Percentiles rank a stretch among this genome's conserved stretches.
Evolutionary conservation across 805 yeast species (phyloP).

Genomic region (Kregervanrija delftensis): DNA sequence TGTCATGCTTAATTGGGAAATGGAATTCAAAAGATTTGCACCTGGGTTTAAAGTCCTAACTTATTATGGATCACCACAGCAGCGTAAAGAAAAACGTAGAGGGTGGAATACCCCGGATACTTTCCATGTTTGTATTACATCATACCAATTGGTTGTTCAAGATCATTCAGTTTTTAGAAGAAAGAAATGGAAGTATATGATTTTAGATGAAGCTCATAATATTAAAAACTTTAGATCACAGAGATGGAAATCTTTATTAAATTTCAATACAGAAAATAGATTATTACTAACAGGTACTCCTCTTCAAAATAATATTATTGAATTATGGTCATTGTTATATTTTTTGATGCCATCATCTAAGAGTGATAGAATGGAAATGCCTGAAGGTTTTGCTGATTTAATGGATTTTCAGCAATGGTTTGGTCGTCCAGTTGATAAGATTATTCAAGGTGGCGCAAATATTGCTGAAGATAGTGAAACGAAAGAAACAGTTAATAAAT

Average conservation of each 20-base stretch:
- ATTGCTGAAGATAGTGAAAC: conserved; percentile 67
- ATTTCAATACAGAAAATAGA: conserved; percentile 88
- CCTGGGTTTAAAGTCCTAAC: conserved; percentile 96
- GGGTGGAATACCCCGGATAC: conserved; percentile 98
- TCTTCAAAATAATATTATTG: conserved; percentile 88
- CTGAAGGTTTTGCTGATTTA: conserved; percentile 92
- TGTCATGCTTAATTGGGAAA: conserved; percentile 97
- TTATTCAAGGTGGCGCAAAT: conserved; percentile 52
- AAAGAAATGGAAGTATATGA: conserved; percentile 94
- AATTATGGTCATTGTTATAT: conserved; percentile 90
- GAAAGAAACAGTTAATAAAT: conserved; percentile 71
- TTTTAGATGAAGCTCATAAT: conserved; percentile 96
- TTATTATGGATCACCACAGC: conserved; percentile 95
- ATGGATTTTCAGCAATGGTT: conserved; percentile 98
- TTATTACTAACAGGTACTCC: conserved; percentile 94
- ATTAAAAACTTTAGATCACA: conserved; percentile 94
- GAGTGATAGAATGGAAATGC: conserved; percentile 52
- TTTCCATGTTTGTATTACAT: conserved; percentile 94
- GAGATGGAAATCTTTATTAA: conserved; percentile 92
- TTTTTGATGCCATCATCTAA: conserved; percentile 92
- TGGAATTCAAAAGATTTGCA: conserved; percentile 97
- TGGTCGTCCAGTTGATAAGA: conserved; percentile 92
- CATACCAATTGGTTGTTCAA: conserved; percentile 95
- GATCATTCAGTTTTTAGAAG: conserved; percentile 92
- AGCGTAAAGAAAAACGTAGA: conserved; percentile 87